Percentiles rank a stretch among this genome's conserved stretches.
Evolutionary conservation across 805 yeast genomes (phyloP).

Genomic region (Zygotorulaspora danielsina): DNA sequence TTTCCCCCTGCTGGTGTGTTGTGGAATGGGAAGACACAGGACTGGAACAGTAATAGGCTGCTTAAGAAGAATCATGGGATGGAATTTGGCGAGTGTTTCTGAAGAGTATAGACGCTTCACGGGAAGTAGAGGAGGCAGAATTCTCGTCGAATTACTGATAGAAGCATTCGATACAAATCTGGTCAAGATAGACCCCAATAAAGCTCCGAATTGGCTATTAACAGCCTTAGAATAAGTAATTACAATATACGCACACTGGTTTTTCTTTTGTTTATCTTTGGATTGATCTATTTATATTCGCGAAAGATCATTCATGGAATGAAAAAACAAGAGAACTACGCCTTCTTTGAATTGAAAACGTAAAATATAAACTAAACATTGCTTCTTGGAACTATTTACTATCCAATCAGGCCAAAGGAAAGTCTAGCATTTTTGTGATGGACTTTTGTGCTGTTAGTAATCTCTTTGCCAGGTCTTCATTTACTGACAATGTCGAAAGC

Average conservation of each 20-base stretch:
- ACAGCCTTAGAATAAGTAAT: conserved; percentile 21
- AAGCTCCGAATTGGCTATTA: conserved; percentile 34
- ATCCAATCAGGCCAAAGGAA: too few relatives aligned
- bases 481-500: conserved; percentile 26
- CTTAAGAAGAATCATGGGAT: conserved; percentile 85
- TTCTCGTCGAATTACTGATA: conserved; percentile 82
- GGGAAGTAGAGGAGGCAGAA: conserved; percentile 88
- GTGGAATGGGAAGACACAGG: conserved; percentile 98
- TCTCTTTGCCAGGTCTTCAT: conserved; percentile 17
- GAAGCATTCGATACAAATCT: conserved; percentile 45
- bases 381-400: too few relatives aligned
- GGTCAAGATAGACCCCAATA: conserved; percentile 29
- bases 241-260: too few relatives aligned
- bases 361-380: not conserved
- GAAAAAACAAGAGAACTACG: not conserved
- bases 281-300: conserved; percentile 1
- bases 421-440: too few relatives aligned
- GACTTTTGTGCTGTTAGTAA: conserved; percentile 9
- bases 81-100: conserved; percentile 90
- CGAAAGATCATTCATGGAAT: not conserved
- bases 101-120: conserved; percentile 94
- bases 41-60: conserved; percentile 98
- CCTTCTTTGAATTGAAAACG: too few relatives aligned
- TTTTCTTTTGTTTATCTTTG: not conserved
- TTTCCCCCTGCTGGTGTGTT: conserved; percentile 86